These are phyloP conservation scores for Epichloe coenophiala DNA, from an alignment of 2,329 filamentous ascomycete species.

Conservation along the genomic window DNA sequence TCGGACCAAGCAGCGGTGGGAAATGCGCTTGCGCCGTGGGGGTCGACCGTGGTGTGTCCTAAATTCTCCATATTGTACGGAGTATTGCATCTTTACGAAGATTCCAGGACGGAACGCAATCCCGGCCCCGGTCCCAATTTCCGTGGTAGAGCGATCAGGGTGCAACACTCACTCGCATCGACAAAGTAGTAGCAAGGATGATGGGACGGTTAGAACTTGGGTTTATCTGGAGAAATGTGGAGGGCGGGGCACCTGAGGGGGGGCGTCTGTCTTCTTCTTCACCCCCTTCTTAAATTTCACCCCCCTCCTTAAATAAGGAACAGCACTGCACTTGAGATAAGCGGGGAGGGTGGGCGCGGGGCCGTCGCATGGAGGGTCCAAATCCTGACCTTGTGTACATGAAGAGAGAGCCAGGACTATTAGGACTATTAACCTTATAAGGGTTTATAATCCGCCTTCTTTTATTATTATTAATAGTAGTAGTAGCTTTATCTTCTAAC, in stretches of 20 bases:
- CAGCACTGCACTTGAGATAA: not conserved
- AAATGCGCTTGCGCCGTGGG: constrained; percentile 1
- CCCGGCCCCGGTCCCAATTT: not conserved
- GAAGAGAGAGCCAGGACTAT: too few relatives aligned
- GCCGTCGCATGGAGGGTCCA: not conserved
- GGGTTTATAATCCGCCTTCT: too few relatives aligned
- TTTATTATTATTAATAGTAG: too few relatives aligned
- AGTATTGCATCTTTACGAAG: not conserved
- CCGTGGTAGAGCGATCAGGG: not conserved
- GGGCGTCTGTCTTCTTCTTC: too few relatives aligned
- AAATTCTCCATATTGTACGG: constrained; percentile 4
- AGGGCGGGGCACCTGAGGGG: not conserved
- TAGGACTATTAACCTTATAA: too few relatives aligned
- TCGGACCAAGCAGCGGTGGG: not conserved
- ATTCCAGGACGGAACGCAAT: too few relatives aligned
- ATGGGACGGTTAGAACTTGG: constrained; percentile 1
- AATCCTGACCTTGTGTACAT: too few relatives aligned
- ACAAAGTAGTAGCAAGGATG: too few relatives aligned
- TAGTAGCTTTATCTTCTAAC: too few relatives aligned
- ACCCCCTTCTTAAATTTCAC: too few relatives aligned
- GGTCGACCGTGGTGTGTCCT: constrained; percentile 3
- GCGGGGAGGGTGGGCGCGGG: not conserved
- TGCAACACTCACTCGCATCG: too few relatives aligned
- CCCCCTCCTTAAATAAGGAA: too few relatives aligned
- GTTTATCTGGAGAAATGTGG: constrained; percentile 7